These are phyloP conservation scores for Groenewaldozyma salmanticensis DNA, from an alignment of 805 yeast genomes.

Conservation along the genomic window DNA sequence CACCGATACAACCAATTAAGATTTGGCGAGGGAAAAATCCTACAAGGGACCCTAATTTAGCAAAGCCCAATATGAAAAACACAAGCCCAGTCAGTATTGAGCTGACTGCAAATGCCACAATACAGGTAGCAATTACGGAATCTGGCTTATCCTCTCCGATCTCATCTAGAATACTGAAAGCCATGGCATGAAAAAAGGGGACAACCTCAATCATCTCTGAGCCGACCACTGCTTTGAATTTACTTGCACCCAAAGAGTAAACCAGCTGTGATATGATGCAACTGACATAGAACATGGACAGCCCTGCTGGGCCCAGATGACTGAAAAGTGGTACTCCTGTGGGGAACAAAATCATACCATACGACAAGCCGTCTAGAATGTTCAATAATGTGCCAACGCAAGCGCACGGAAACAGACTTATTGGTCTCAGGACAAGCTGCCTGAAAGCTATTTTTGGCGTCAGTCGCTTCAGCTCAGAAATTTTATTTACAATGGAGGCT, in stretches of 20 bases:
- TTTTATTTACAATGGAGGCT: not conserved
- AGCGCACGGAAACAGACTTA: conserved; percentile 63
- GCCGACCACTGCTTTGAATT: conserved; percentile 85
- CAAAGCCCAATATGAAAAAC: conserved; percentile 67
- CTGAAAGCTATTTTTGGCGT: not conserved
- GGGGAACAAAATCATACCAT: conserved; percentile 97
- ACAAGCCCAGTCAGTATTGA: conserved; percentile 80
- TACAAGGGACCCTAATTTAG: conserved; percentile 73
- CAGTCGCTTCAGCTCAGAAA: conserved; percentile 1
- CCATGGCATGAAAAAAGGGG: conserved; percentile 96
- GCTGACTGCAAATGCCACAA: conserved; percentile 74
- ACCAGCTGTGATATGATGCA: conserved; percentile 84
- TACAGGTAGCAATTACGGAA: conserved; percentile 71
- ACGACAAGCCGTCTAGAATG: conserved; percentile 85
- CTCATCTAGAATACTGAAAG: conserved; percentile 50
- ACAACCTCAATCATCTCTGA: conserved; percentile 99
- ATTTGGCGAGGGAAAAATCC: conserved; percentile 96
- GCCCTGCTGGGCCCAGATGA: conserved; percentile 74
- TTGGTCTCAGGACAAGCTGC: conserved; percentile 24
- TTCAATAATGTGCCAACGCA: conserved; percentile 76
- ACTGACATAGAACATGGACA: conserved; percentile 89
- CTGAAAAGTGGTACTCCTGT: conserved; percentile 71
- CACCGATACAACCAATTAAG: conserved; percentile 94
- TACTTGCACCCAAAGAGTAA: conserved; percentile 83
- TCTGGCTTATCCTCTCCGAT: conserved; percentile 40